These are phyloP conservation scores for Pugionium cornutum DNA, from an alignment of 345 rosid species.

Conservation along the genomic window DNA sequence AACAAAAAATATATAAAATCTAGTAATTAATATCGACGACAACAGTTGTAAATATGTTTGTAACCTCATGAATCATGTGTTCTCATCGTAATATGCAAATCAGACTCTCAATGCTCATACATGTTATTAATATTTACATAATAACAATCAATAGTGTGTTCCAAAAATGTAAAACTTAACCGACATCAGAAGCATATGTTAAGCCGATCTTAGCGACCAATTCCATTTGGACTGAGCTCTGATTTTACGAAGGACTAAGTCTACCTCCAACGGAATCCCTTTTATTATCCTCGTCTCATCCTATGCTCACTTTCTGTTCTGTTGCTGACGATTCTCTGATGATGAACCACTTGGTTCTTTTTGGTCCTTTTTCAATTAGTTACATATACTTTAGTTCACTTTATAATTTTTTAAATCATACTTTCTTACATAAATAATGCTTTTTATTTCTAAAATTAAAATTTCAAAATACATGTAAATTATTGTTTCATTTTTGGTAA, in stretches of 20 bases:
- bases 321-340: conserved; percentile 33
- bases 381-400: neutral
- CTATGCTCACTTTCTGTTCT: conserved; percentile 29
- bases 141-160: conserved; percentile 9
- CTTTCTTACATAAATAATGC: neutral
- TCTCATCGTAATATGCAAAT: conserved; percentile 22
- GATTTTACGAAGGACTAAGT: too few relatives aligned
- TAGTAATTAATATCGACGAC: neutral
- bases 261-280: too few relatives aligned
- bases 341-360: conserved; percentile 9
- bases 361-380: neutral
- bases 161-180: too few relatives aligned
- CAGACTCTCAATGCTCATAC: conserved; percentile 12
- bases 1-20: too few relatives aligned
- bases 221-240: too few relatives aligned
- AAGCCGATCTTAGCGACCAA: too few relatives aligned
- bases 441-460: neutral
- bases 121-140: conserved; percentile 20
- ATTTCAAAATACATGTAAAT: neutral
- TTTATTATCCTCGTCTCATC: conserved; percentile 23
- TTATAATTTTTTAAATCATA: too few relatives aligned
- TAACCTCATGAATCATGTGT: conserved; percentile 5
- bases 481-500: neutral
- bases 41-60: neutral
- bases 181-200: too few relatives aligned